Evolutionary conservation across 2,329 filamentous ascomycete genomes (phyloP).

Genomic region (Leptographium wingfieldii): DNA sequence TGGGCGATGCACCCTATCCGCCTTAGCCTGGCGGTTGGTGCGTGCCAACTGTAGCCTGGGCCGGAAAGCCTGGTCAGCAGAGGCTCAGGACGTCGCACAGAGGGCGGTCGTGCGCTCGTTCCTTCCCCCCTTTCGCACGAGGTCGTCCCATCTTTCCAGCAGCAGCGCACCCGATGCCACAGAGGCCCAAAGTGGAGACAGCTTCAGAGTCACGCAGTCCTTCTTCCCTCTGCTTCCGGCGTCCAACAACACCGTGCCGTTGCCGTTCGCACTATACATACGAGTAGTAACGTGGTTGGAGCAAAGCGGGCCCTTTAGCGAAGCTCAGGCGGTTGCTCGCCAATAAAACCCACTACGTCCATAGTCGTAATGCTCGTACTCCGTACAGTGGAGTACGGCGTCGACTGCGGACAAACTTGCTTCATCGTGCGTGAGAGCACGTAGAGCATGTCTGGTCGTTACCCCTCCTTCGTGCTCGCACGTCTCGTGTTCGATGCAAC

Average conservation of each 20-base stretch:
- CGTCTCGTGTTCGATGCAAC: no score
- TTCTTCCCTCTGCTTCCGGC: no score
- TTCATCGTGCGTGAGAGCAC: no score
- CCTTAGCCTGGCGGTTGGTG: no score
- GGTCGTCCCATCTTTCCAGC: no score
- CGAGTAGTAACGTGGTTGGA: no score
- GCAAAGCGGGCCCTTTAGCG: background rate
- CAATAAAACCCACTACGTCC: background rate
- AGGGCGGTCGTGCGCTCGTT: background rate
- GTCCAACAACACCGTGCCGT: background rate
- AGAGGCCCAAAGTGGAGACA: no score
- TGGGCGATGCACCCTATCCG: no score
- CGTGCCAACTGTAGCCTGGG: background rate
- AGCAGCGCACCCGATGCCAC: no score
- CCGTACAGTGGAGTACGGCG: background rate
- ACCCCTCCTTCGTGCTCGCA: background rate
- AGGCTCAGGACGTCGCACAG: background rate
- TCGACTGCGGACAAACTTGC: no score
- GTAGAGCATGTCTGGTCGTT: background rate
- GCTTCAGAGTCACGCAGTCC: no score
- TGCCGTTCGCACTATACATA: background rate
- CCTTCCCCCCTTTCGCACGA: background rate
- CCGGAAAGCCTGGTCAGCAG: background rate
- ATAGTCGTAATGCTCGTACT: no score
- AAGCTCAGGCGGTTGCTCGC: background rate